Percentiles rank a stretch among this genome's conserved stretches.
These are phyloP conservation scores for Graphium sp. DNA, from an alignment of 2,329 filamentous ascomycete genomes.

Conservation along the genomic window DNA sequence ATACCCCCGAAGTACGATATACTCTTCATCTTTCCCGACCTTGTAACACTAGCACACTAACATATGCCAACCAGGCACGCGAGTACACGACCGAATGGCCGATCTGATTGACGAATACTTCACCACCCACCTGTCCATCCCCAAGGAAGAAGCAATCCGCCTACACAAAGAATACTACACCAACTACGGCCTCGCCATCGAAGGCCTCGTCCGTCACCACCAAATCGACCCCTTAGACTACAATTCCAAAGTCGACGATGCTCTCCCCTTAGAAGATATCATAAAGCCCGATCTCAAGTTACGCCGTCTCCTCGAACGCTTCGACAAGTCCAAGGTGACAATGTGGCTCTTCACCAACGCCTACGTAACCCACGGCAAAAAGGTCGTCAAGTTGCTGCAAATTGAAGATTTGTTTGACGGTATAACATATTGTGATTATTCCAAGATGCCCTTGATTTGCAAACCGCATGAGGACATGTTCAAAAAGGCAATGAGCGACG, in stretches of 20 bases:
- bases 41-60: constrained; percentile 1
- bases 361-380: constrained; percentile 71
- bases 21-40: background rate
- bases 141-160: constrained; percentile 60
- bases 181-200: constrained; percentile 92
- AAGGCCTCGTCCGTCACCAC: constrained; percentile 85
- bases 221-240: constrained; percentile 91
- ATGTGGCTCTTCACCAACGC: constrained; percentile 96
- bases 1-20: constrained; percentile 61
- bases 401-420: constrained; percentile 88
- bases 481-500: constrained; percentile 74
- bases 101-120: constrained; percentile 56
- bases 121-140: constrained; percentile 53
- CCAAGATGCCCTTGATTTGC: constrained; percentile 55
- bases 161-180: constrained; percentile 88
- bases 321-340: constrained; percentile 71
- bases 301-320: constrained; percentile 59
- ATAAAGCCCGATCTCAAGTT: constrained; percentile 65
- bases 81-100: constrained; percentile 80
- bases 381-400: constrained; percentile 65
- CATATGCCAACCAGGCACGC: constrained; percentile 38
- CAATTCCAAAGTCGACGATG: constrained; percentile 88
- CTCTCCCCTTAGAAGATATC: constrained; percentile 70
- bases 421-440: constrained; percentile 89
- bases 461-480: constrained; percentile 79